Conservation (phyloP, 345 rosid species). For the Camelina laxa region DNA sequence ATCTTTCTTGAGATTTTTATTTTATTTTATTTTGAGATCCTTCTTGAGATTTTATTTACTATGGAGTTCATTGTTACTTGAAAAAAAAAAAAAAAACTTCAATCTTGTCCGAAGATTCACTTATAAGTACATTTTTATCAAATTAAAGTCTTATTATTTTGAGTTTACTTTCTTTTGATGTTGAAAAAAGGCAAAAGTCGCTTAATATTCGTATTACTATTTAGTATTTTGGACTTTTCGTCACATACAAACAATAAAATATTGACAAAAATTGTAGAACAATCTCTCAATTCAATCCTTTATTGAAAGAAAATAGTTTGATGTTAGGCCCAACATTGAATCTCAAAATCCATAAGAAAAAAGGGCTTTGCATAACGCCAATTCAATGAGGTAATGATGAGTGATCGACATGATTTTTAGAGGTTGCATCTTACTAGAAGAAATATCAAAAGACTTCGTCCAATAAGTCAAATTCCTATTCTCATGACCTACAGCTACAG, state of each 20-base stretch:
- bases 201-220: no score
- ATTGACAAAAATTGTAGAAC: background rate
- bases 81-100: background rate
- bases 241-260: background rate
- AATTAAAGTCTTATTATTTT: background rate
- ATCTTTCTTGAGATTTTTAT: background rate
- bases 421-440: background rate
- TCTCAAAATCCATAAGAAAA: background rate
- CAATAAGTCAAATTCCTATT: background rate
- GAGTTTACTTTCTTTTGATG: background rate
- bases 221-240: no score
- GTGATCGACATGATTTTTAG: background rate
- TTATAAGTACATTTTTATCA: background rate
- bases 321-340: conserved; percentile 3
- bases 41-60: background rate
- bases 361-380: background rate
- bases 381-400: background rate
- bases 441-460: background rate
- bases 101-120: background rate
- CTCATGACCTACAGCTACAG: background rate
- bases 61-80: no score
- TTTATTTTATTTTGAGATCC: no score
- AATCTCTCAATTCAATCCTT: background rate
- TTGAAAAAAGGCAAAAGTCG: background rate
- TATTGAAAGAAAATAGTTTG: background rate